Evolutionary conservation across 768 basidiomycete genomes (phyloP), one percentile per base, ranked within the genome.

Genomic region (Hygrocybe coccinea): DNA sequence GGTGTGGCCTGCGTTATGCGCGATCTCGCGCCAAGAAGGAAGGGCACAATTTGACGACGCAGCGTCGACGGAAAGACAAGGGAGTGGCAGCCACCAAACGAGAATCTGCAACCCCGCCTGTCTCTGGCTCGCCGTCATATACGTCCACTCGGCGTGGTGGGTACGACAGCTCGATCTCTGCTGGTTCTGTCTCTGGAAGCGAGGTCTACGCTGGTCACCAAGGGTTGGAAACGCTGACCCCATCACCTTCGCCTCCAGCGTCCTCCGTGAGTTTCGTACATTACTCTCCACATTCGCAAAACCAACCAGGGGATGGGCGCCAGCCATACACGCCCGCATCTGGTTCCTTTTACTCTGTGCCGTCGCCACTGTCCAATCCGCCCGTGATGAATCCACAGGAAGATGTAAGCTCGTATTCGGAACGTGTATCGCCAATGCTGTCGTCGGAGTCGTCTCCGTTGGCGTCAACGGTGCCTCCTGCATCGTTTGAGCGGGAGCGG

Each of bases 1-100:
- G 89, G 43, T 93, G 91, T 67, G 91, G 91, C 21, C 77, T 94
- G 58, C 84, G 91, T 45, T 93, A 84, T 69, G 90, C 91, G 58
- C 86, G 91, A 55, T 89, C 89, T 52, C 82, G 88, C 64, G 91
- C 91, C 55, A 94, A 94, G 74, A 90, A 90, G 67, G 89, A 89
- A 71, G 91, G 86, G 15, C 76, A 80, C 61, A 72, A 73, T 56
- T 72, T 72, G 15, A 60, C 75, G 5, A 63, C 65, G 10, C 79
- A 82, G 66, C 82, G 87, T 36, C 76, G 82, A 56, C 78, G 83
- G 56, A 87, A 88, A 69, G 86, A 88, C 51, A 86, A 86, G 61
- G 69, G 66, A 10, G 54, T 70, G 24, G 37, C 29, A 1, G 55
- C 70, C 29, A 8, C 62, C 19, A 79, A 78, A 58, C 70, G 82